Evolutionary conservation across 345 rosid species (phyloP), one percentile per base, ranked within the genome.

Genomic region (Populus simonii): DNA sequence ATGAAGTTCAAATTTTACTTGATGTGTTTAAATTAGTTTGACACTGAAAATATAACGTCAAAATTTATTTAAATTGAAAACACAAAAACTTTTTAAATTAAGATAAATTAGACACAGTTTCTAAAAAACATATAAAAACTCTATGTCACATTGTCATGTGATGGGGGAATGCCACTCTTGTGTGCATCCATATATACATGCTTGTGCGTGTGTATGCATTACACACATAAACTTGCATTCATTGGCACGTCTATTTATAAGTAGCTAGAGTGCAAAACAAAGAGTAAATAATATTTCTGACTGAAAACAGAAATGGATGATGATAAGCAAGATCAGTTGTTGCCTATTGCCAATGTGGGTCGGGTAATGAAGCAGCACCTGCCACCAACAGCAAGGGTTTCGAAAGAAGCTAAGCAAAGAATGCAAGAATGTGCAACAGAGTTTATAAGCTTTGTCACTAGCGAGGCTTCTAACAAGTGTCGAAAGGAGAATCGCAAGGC

Each of bases 391-490:
- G 81, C 81, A 22, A 81, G 78, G 78, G 74, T 81, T 33, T 81
- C 84, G 17, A 81, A 78, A 70, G 84, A 78, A 63, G 84, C 76
- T 3, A 81, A 81, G 55, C 67, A 78, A 74, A 74, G 68, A 38
- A 78, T 77, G 72, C 84, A 81, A 77, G 84, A 81, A 78, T 78
- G 84, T 73, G 81, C 81, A 16, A 77, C 81, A 5, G 84, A 81
- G 74, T 81, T 81, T 49, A 53, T 81, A 78, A 77, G 84, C 65
- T 81, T 81, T 68, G 81, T 81, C 25, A 78, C 81, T 0, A 36
- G 73, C 18, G 84, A 81, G 75, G 84, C 84, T 25, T 74, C 84
- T n/a, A 78, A 70, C 76, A 81, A 78, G 81, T 81, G 84, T 81
- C 84, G 78, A 62, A 78, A 74, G 39, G 84, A 81, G 78, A 78